Conservation (phyloP, 306 rosid genomes). For the Delonix regia region DNA sequence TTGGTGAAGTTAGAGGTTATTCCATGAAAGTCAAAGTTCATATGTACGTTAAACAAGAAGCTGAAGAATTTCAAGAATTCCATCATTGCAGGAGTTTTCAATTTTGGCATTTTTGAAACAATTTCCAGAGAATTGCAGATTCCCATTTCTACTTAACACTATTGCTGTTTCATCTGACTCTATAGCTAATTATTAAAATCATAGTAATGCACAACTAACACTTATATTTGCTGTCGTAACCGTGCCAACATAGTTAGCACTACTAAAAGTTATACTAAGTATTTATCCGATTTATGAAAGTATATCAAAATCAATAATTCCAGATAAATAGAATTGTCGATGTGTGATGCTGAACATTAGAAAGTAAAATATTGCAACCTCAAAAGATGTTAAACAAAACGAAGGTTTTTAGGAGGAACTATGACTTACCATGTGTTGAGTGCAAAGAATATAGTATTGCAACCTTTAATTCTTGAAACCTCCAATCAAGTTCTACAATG, state of each 20-base stretch:
- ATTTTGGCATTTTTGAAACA: conserved; percentile 10
- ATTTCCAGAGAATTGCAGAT: neutral
- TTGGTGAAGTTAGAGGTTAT: neutral
- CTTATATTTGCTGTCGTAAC: conserved; percentile 6
- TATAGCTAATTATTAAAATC: neutral
- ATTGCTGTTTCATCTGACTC: neutral
- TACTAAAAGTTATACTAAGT: neutral
- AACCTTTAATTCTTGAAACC: conserved; percentile 28
- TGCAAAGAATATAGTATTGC: neutral
- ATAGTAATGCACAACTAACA: neutral
- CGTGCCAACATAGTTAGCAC: neutral
- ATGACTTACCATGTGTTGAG: conserved; percentile 32
- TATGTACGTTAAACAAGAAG: neutral
- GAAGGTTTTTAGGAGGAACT: neutral
- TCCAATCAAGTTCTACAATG: conserved; percentile 36
- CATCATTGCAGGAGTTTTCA: neutral
- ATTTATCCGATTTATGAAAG: neutral
- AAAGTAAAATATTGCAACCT: neutral
- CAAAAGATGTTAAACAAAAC: neutral
- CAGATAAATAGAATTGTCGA: neutral
- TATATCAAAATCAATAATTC: neutral
- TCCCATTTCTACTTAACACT: neutral
- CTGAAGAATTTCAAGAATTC: neutral
- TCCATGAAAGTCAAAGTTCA: neutral
- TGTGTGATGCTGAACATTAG: neutral